Evolutionary conservation across 2,329 filamentous ascomycete genomes (phyloP), one percentile per base, ranked within the genome.

Genomic region (Botrytis sinoallii): DNA sequence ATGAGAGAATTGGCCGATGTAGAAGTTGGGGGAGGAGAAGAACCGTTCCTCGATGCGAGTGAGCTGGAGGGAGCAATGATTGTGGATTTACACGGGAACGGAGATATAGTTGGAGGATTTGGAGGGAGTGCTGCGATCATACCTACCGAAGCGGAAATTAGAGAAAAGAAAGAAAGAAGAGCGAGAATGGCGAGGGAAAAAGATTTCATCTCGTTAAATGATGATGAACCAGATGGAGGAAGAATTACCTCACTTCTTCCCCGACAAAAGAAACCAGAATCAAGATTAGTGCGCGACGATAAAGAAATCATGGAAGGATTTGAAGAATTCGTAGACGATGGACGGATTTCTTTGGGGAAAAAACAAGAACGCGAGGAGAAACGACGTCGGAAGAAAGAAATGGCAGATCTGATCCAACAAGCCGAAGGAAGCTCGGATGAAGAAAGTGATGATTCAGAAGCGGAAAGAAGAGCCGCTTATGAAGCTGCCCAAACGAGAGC

Each of bases 281-380:
- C 92, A 9, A 88, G 95, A 1, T 87, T 98, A 2, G 88, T 94
- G 9, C 88, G 87, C 60, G 94, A 98, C 48, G 95, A 98, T 78
- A 95, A 98, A 81, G 94, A 98, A 79, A 88, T 98, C 0, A 93
- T 93, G 55, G 96, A 98, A 83, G 95, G 94, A 0, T 98, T 97
- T 78, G 95, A 98, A 75, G 92, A 95, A 72, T 97, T 93, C 78
- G 93, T 96, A 14, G 93, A 96, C 59, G 93, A 97, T 80, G 94
- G 93, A 14, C 89, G 89, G 12, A 88, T 98, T 16, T 89, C 93
- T 1, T 85, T 98, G 0, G 93, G 94, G 48, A 90, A 88, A 75
- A 93, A 92, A 75, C 94, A 94, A 0, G 93, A 96, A 82, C 89
- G 88, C 32, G 93, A 94, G 77, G 91, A 89, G 0, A 85, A 88